A percentile compares a stretch with the other conserved stretches of the same genome.
Conservation (phyloP, 2,329 filamentous ascomycete species). For the Graphium sp. region DNA sequence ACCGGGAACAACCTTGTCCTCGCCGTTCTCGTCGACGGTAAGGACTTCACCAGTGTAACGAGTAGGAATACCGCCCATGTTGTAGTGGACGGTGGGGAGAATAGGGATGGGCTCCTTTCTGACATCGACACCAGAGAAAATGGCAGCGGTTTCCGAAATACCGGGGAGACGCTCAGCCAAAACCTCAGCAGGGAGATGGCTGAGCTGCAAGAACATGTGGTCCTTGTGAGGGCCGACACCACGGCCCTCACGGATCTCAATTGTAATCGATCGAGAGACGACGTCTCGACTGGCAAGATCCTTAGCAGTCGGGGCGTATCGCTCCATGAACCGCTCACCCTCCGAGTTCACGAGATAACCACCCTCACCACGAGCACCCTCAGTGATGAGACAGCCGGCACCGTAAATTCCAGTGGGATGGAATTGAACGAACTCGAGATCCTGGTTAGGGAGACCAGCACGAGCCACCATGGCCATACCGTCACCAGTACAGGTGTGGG, state of each 20-base stretch:
- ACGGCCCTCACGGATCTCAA: slow-evolving; percentile 94
- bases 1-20: slow-evolving; percentile 87
- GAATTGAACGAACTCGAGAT: slow-evolving; percentile 99
- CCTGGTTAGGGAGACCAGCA: slow-evolving; percentile 94
- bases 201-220: slow-evolving; percentile 96
- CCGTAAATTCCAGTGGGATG: slow-evolving; percentile 98
- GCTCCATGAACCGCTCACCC: slow-evolving; percentile 98
- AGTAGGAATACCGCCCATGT: slow-evolving; percentile 98
- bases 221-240: slow-evolving; percentile 96
- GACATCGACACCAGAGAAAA: slow-evolving; percentile 94
- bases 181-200: slow-evolving; percentile 81
- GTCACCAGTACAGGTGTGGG: slow-evolving; percentile 96
- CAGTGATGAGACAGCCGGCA: slow-evolving; percentile 92
- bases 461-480: slow-evolving; percentile 99
- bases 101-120: slow-evolving; percentile 94
- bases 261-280: slow-evolving; percentile 92
- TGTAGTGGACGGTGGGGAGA: slow-evolving; percentile 94
- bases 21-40: slow-evolving; percentile 67
- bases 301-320: slow-evolving; percentile 94
- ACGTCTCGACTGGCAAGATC: slow-evolving; percentile 94
- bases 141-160: slow-evolving; percentile 96
- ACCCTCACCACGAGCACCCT: slow-evolving; percentile 95
- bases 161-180: slow-evolving; percentile 92
- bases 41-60: slow-evolving; percentile 95
- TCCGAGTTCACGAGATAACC: slow-evolving; percentile 95